Evolutionary conservation across 257 asterid species (phyloP), one percentile per base, ranked within the genome.

Genomic region (Verbascum thapsus): DNA sequence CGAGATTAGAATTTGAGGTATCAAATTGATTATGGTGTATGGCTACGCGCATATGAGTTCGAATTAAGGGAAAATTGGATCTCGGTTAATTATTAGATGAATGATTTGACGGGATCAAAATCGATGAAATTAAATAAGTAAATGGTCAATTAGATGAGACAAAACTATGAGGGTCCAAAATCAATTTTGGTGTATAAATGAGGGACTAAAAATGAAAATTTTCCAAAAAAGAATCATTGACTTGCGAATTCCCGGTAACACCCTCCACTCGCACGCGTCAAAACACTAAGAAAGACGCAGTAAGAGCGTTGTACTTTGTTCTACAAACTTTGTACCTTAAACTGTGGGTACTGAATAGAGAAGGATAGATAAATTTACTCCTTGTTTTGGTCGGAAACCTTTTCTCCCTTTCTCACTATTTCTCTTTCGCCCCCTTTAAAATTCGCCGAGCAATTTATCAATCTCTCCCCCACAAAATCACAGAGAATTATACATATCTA

Each of bases 371-470:
- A 66, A 57, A 75, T n/a, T n/a, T 45, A 40, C 53, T 68, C 54
- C 66, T 10, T 52, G 42, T 44, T 65, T 70, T 34, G 73, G 74
- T 55, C 67, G 53, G 67, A 58, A 55, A 57, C 72, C n/a, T 12
- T 32, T 34, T 50, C 63, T 43, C 59, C 35, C 45, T 37, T 23
- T 40, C n/a, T n/a, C n/a, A n/a, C n/a, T n/a, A n/a, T n/a, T n/a
- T 47, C 35, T 51, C 38, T 53, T 19, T 53, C 54, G 61, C 37
- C 43, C 71, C 45, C 61, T 26, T 56, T 16, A 71, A 73, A n/a
- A n/a, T n/a, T n/a, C n/a, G n/a, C 77, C 76, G 78, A 72, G 68
- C 78, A 61, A 70, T 68, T 41, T 71, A 64, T 38, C n/a, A n/a
- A n/a, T 34, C 63, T 72, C 64, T 64, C 45, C 73, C 49, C 38